phyloP scores from a whole-genome alignment of 805 yeast species.

The Komagataella phaffii region DNA sequence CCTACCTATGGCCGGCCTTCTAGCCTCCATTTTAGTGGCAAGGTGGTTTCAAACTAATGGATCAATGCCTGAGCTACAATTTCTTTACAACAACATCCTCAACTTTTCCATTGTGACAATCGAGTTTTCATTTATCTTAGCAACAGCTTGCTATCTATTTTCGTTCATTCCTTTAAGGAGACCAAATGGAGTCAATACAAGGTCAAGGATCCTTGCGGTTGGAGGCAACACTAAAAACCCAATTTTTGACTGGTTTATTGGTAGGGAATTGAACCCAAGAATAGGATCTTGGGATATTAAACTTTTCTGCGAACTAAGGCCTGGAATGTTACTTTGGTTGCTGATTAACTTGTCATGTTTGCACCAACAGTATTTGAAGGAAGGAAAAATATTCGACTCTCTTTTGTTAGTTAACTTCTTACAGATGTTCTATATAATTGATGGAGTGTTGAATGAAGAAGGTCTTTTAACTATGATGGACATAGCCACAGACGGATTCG shows the following conservation, averaged over 20 bases:
- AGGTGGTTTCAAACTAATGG: constrained; percentile 41
- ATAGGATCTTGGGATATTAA: constrained; percentile 79
- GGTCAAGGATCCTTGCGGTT: constrained; percentile 62
- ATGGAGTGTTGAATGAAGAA: constrained; percentile 84
- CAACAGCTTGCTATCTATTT: constrained; percentile 48
- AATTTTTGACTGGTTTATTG: constrained; percentile 91
- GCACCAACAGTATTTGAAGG: constrained; percentile 61
- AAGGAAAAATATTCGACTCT: constrained; percentile 57
- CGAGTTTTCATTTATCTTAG: constrained; percentile 47
- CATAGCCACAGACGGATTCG: constrained; percentile 92
- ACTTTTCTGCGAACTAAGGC: constrained; percentile 85
- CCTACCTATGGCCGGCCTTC: constrained; percentile 30
- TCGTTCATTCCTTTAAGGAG: constrained; percentile 50
- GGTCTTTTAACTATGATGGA: constrained; percentile 93
- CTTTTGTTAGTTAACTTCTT: constrained; percentile 52
- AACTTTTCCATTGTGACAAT: constrained; percentile 52
- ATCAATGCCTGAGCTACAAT: constrained; percentile 67
- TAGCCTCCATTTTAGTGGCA: constrained; percentile 25
- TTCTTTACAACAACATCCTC: constrained; percentile 53
- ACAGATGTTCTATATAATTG: constrained; percentile 76
- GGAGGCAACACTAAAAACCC: constrained; percentile 77
- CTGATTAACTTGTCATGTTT: constrained; percentile 64
- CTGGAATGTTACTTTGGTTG: constrained; percentile 84
- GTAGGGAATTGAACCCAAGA: constrained; percentile 91
- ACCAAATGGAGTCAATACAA: constrained; percentile 38